Percentiles rank a stretch among this genome's conserved stretches.
phyloP scores from a whole-genome alignment of 371 early-diverging fungal species.

The Gilbertella persicaria region DNA sequence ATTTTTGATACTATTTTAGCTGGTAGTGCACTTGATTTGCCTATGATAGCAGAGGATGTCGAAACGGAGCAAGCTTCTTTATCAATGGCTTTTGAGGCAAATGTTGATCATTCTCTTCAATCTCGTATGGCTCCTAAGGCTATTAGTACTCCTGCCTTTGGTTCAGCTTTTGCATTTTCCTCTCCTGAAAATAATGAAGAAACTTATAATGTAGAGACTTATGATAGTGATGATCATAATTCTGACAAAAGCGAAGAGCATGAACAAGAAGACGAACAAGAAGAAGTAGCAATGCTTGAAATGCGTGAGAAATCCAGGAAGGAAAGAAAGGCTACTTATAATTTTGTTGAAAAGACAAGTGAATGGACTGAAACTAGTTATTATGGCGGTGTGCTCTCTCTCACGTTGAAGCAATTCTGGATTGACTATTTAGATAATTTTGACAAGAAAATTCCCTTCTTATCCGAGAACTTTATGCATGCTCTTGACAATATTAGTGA shows the following conservation, averaged over 20 bases:
- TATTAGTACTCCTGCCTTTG: too few relatives aligned
- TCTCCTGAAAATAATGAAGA: constrained; percentile 6
- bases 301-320: background rate
- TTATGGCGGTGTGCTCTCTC: constrained; percentile 1
- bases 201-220: too few relatives aligned
- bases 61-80: background rate
- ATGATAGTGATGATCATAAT: constrained; percentile 14
- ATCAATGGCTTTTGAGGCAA: too few relatives aligned
- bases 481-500: constrained; percentile 36
- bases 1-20: constrained; percentile 21
- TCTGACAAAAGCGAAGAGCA: constrained; percentile 5
- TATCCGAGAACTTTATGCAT: constrained; percentile 46
- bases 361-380: constrained; percentile 36
- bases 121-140: background rate
- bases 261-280: constrained; percentile 16
- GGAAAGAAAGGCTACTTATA: constrained; percentile 21
- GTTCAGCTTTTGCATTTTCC: background rate
- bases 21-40: background rate
- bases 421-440: constrained; percentile 40
- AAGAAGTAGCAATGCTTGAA: constrained; percentile 18
- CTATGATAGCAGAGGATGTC: background rate
- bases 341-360: constrained; percentile 25
- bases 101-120: too few relatives aligned
- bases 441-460: background rate
- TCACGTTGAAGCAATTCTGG: constrained; percentile 51